Conservation (phyloP, 805 yeast genomes). For the Myxozyma nipponensis region DNA sequence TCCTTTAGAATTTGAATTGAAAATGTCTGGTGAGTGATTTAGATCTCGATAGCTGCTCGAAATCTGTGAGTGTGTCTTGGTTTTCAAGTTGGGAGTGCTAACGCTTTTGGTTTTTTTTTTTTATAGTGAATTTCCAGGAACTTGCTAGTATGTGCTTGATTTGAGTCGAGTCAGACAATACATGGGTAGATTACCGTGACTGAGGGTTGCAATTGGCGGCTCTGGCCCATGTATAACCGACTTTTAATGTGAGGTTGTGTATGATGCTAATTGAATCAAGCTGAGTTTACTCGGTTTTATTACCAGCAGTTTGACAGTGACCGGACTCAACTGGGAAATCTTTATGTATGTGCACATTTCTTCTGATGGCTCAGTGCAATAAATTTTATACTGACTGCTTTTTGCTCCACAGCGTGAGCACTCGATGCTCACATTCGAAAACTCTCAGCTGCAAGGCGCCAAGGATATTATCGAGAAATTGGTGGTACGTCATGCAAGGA, state of each 20-base stretch:
- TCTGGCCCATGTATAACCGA: no score
- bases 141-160: constrained; percentile 27
- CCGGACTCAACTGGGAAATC: constrained; percentile 85
- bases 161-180: no score
- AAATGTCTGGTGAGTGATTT: no score
- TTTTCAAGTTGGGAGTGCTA: no score
- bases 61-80: no score
- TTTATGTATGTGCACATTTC: constrained; percentile 53
- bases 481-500: constrained; percentile 36
- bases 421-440: constrained; percentile 96
- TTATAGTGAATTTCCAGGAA: constrained; percentile 32
- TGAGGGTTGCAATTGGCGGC: no score
- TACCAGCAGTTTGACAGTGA: constrained; percentile 92
- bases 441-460: constrained; percentile 91
- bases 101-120: no score
- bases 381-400: no score
- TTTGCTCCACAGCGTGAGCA: constrained; percentile 67
- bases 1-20: no score
- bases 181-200: no score
- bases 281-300: constrained; percentile 91
- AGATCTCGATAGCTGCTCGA: no score
- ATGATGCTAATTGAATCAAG: constrained; percentile 22
- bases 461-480: constrained; percentile 89
- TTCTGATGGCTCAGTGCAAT: background rate
- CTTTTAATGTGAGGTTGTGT: no score